phyloP scores from a whole-genome alignment of 2,329 filamentous ascomycete species.

The Calonectria pteridis region DNA sequence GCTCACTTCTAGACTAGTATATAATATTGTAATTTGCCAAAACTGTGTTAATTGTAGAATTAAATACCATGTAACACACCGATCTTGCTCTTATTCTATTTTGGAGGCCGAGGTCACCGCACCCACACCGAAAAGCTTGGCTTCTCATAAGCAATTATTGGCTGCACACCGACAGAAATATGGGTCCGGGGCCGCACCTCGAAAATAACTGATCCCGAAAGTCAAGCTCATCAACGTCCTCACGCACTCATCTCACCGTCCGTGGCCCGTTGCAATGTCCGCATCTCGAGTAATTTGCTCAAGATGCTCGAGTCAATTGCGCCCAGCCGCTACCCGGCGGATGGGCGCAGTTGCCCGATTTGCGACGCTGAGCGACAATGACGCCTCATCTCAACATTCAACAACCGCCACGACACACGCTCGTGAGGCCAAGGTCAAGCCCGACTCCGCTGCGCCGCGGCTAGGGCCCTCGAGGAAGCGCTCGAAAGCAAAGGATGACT shows the following conservation, averaged over 20 bases:
- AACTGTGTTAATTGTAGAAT: neutral
- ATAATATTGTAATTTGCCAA: neutral
- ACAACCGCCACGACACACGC: neutral
- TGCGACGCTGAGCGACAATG: slow-evolving; percentile 38
- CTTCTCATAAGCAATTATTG: slow-evolving; percentile 29
- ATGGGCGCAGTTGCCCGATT: slow-evolving; percentile 40
- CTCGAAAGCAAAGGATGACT: slow-evolving; percentile 30
- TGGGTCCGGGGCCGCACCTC: slow-evolving; percentile 21
- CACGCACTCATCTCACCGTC: slow-evolving; percentile 15
- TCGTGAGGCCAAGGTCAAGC: slow-evolving; percentile 11
- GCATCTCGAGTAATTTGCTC: slow-evolving; percentile 51
- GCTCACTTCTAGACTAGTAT: neutral
- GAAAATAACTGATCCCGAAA: slow-evolving; percentile 40
- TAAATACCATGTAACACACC: neutral
- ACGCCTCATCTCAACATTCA: slow-evolving; percentile 16
- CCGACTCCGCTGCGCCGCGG: neutral
- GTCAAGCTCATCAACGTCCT: slow-evolving; percentile 15
- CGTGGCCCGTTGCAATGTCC: slow-evolving; percentile 46
- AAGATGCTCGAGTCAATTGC: slow-evolving; percentile 49
- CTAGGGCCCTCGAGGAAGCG: slow-evolving; percentile 18
- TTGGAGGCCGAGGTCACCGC: neutral
- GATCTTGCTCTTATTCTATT: no score
- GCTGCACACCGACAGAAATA: slow-evolving; percentile 27
- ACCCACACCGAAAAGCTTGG: slow-evolving; percentile 21
- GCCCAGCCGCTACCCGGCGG: slow-evolving; percentile 31